Evolutionary conservation across 768 basidiomycete species (phyloP).

Genomic region (Hericium erinaceus): DNA sequence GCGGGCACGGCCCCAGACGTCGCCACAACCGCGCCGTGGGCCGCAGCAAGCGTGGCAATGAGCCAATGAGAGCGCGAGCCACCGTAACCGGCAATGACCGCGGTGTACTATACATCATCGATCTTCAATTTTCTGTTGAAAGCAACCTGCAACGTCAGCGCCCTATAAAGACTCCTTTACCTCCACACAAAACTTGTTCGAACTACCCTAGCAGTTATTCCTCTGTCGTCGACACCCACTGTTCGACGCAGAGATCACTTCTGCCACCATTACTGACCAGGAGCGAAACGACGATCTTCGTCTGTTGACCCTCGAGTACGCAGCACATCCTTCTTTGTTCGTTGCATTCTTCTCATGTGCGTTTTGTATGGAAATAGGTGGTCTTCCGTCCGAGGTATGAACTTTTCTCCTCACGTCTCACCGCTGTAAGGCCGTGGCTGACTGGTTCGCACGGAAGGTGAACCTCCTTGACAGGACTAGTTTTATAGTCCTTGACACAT

Average conservation of each 20-base stretch:
- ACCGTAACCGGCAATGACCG: background rate
- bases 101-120: background rate
- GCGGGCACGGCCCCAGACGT: background rate
- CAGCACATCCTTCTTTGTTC: slow-evolving; percentile 5
- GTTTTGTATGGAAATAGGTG: slow-evolving; percentile 38
- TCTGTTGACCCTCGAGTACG: slow-evolving; percentile 69
- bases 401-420: background rate
- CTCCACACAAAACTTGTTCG: background rate
- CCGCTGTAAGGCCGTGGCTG: background rate
- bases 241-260: slow-evolving; percentile 29
- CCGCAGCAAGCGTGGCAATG: background rate
- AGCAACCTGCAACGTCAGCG: background rate
- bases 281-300: slow-evolving; percentile 73
- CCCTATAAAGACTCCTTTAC: background rate
- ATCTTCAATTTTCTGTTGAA: background rate
- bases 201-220: too few species aligned
- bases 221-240: slow-evolving; percentile 20
- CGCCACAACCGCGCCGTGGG: background rate
- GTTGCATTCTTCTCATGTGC: background rate
- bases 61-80: background rate
- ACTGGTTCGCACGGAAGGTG: slow-evolving; percentile 37
- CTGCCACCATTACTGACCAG: slow-evolving; percentile 65
- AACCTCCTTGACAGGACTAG: slow-evolving; percentile 64
- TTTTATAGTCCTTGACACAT: background rate
- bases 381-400: slow-evolving; percentile 64